phyloP scores from a whole-genome alignment of 2,329 filamentous ascomycete genomes.

The Talaromyces sp. region DNA sequence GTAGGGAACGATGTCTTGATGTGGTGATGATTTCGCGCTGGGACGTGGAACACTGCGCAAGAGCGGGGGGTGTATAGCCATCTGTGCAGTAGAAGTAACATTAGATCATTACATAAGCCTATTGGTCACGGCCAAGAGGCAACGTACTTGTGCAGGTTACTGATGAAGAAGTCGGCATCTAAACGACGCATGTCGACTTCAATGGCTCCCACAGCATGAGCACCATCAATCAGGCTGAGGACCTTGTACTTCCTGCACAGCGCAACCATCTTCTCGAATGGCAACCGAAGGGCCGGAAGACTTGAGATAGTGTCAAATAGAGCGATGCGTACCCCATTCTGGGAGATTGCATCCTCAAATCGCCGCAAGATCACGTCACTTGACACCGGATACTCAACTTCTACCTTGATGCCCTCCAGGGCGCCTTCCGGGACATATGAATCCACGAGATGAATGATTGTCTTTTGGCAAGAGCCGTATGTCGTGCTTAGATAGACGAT shows the following conservation, averaged over 20 bases:
- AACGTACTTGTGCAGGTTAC: conserved; percentile 71
- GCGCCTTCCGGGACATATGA: conserved; percentile 48
- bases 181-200: conserved; percentile 62
- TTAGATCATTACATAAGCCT: not conserved
- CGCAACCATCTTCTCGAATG: conserved; percentile 64
- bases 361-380: conserved; percentile 61
- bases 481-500: conserved; percentile 72
- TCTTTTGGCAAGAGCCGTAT: conserved; percentile 73
- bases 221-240: conserved; percentile 74
- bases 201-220: conserved; percentile 79
- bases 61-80: conserved; percentile 81
- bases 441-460: conserved; percentile 67
- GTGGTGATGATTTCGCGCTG: conserved; percentile 67
- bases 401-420: conserved; percentile 47
- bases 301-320: conserved; percentile 79
- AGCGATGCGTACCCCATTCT: conserved; percentile 55
- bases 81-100: conserved; percentile 31
- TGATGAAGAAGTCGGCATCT: conserved; percentile 81
- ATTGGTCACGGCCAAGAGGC: not conserved
- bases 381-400: conserved; percentile 63
- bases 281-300: conserved; percentile 72
- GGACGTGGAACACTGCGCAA: conserved; percentile 79
- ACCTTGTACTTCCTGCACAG: conserved; percentile 65
- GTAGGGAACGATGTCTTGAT: conserved; percentile 74
- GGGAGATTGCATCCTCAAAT: conserved; percentile 49